phyloP scores from a whole-genome alignment of 768 basidiomycete genomes.

The Exsudoporus frostii region DNA sequence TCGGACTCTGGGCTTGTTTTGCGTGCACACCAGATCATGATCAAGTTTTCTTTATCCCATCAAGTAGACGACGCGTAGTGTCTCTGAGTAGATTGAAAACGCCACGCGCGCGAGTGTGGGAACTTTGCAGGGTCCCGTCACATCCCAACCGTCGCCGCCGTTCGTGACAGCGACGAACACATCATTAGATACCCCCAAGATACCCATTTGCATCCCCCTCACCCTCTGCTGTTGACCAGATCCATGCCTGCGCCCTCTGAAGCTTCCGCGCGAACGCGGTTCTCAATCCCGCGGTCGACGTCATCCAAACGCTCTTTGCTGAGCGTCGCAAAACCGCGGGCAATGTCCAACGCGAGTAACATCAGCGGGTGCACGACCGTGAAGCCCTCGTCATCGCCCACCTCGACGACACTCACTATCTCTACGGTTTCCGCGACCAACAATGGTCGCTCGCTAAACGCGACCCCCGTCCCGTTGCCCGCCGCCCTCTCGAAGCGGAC shows the following conservation, averaged over 20 bases:
- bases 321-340: slow-evolving; percentile 48
- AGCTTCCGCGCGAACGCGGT: slow-evolving; percentile 44
- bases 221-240: slow-evolving; percentile 1
- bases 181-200: slow-evolving; percentile 11
- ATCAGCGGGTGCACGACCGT: slow-evolving; percentile 51
- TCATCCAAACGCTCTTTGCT: slow-evolving; percentile 41
- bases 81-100: no score
- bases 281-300: slow-evolving; percentile 41
- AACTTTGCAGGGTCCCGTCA: slow-evolving; percentile 11
- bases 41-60: no score
- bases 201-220: slow-evolving; percentile 13
- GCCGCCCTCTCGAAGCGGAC: slow-evolving; percentile 35
- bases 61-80: no score
- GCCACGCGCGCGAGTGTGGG: no score
- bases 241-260: slow-evolving; percentile 46
- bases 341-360: slow-evolving; percentile 49
- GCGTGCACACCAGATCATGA: no score
- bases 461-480: slow-evolving; percentile 43
- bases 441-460: slow-evolving; percentile 45
- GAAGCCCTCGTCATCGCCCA: slow-evolving; percentile 31
- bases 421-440: slow-evolving; percentile 22
- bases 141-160: slow-evolving; percentile 14
- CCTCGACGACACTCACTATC: slow-evolving; percentile 27
- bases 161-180: slow-evolving; percentile 16
- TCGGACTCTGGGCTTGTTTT: no score